These are phyloP conservation scores for Malassezia restricta DNA, from an alignment of 1,284 basidiomycete genomes.

Conservation along the genomic window DNA sequence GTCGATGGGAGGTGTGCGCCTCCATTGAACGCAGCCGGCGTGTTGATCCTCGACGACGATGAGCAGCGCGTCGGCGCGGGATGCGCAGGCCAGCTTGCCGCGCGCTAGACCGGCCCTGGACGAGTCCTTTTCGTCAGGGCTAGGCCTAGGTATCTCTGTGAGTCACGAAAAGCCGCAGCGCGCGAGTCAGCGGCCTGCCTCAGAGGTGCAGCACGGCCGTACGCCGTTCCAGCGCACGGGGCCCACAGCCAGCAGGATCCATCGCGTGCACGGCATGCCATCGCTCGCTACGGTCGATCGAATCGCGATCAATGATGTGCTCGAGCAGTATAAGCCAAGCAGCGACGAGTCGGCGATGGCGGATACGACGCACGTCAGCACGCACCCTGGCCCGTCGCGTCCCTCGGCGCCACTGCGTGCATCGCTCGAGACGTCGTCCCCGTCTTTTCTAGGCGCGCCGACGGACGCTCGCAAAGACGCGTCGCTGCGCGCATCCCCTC, in stretches of 20 bases:
- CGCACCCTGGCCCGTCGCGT: background rate
- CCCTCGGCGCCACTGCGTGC: background rate
- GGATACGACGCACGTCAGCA: constrained; percentile 4
- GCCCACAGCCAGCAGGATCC: background rate
- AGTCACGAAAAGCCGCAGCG: background rate
- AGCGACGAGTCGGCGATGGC: background rate
- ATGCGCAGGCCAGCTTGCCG: background rate
- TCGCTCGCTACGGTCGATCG: constrained; percentile 12
- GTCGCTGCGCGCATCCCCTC: background rate
- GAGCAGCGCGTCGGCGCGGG: background rate
- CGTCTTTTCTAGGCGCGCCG: background rate
- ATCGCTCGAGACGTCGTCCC: background rate
- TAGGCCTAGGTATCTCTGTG: constrained; percentile 12
- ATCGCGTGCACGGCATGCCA: constrained; percentile 1
- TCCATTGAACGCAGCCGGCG: background rate
- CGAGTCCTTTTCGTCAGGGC: background rate
- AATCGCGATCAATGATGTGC: constrained; percentile 12
- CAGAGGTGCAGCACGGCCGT: background rate
- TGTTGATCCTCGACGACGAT: background rate
- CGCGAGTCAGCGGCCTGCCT: background rate
- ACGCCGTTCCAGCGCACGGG: constrained; percentile 5
- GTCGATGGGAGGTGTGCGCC: background rate
- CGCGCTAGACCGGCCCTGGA: background rate
- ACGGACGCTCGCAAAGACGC: background rate
- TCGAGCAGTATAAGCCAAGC: constrained; percentile 14